Base-by-base conservation (phyloP, 352 stramenopile genomes). In the Globisporangium echinulatum region DNA sequence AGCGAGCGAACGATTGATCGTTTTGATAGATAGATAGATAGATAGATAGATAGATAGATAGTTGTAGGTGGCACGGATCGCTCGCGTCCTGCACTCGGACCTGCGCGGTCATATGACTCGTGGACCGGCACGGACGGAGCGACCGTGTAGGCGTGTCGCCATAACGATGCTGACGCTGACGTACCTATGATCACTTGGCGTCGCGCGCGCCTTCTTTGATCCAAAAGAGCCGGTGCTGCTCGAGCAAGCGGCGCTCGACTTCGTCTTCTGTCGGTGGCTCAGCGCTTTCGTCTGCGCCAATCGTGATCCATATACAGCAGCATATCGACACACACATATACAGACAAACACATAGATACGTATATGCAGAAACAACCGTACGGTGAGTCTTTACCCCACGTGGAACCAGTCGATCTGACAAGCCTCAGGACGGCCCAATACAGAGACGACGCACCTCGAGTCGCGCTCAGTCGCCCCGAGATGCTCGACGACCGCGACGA, bases 171-270 rank as follows among this genome's bases (percentile, higher is more conserved):
- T 25, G 25, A 25, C 25, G 25, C 25, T 25, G 25, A 25, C 25
- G 25, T 25, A 1, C 25, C 25, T 2, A 33, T 8, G 33, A 13
- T 64, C 59, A 60, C 59, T 64, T 64, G 42, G 40, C 7, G 7
- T 63, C 55, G 11, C 63, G 54, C 3, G 79, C 79, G 19, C 77
- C 79, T 70, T 89, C 79, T 44, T 78, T 71, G 66, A 89, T 89
- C 79, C 79, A 89, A 52, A 89, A 89, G n/a, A 82, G 70, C 15
- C 79, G 77, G 39, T 89, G 79, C 48, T 89, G 78, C 49, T 87
- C 77, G 54, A 86, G 55, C 50, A 89, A 61, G 4, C 68, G 75
- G 17, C 61, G 77, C 58, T 89, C 75, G 7, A 82, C 61, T 49
- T 82, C 62, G 56, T 75, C 61, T 43, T 67, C 68, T 33, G 66